A percentile compares a stretch with the other conserved stretches of the same genome.
phyloP scores from a whole-genome alignment of 192 early-diverging fungal genomes.

The Linnemannia schmuckeri region DNA sequence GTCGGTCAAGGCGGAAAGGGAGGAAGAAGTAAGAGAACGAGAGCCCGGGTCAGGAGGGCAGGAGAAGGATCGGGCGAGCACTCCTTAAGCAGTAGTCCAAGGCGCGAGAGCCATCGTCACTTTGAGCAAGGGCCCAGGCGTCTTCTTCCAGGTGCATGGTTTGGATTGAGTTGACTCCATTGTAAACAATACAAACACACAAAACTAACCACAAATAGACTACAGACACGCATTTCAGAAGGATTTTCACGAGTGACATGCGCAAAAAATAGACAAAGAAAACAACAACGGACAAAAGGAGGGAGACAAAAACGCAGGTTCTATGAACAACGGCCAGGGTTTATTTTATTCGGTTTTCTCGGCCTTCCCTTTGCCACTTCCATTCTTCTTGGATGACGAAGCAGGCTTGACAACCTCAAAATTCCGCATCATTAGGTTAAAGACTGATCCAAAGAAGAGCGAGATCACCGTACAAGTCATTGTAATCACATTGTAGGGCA shows the following conservation, averaged over 20 bases:
- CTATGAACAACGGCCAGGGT: neutral
- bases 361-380: constrained; percentile 21
- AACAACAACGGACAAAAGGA: neutral
- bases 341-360: neutral
- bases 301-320: neutral
- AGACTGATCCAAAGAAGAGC: constrained; percentile 95
- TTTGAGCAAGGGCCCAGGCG: no score
- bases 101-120: neutral
- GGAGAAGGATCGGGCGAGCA: neutral
- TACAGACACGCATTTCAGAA: no score
- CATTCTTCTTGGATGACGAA: constrained; percentile 17
- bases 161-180: no score
- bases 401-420: constrained; percentile 62
- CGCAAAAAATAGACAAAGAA: no score
- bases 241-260: no score
- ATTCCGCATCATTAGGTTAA: constrained; percentile 83
- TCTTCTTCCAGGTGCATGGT: no score
- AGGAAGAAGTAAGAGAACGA: neutral
- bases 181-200: no score
- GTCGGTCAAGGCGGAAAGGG: neutral
- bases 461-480: constrained; percentile 96
- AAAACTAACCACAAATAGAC: no score
- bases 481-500: constrained; percentile 99
- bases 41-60: neutral
- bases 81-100: neutral